phyloP scores from a whole-genome alignment of 1,139 yeast species.

The Meyerozyma sp. region DNA sequence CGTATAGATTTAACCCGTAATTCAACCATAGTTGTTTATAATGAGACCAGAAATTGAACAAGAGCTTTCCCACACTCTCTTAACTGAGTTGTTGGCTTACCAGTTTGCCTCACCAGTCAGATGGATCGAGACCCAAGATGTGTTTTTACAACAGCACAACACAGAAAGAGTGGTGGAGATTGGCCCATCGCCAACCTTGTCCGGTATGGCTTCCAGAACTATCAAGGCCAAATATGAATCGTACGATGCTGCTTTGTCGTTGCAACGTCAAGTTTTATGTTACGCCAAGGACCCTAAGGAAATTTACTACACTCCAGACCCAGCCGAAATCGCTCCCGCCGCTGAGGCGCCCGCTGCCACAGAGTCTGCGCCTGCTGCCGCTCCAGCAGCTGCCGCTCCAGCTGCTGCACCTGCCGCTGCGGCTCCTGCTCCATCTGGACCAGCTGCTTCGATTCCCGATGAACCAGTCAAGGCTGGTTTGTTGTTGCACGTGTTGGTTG shows the following conservation, averaged over 20 bases:
- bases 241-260: conserved; percentile 93
- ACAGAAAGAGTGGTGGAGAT: conserved; percentile 97
- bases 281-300: conserved; percentile 95
- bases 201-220: conserved; percentile 98
- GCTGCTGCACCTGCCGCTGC: conserved; percentile 51
- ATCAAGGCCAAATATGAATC: conserved; percentile 94
- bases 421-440: conserved; percentile 60
- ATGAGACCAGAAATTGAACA: conserved; percentile 99
- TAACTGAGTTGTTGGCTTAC: conserved; percentile 94
- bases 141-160: conserved; percentile 85
- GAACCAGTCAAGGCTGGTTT: conserved; percentile 84
- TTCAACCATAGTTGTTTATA: conserved; percentile 2
- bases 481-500: conserved; percentile 83
- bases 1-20: not conserved
- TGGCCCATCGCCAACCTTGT: conserved; percentile 97
- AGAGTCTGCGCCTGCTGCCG: conserved; percentile 21
- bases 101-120: conserved; percentile 99
- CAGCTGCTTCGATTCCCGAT: conserved; percentile 81
- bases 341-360: conserved; percentile 24
- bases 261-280: conserved; percentile 94
- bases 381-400: conserved; percentile 30
- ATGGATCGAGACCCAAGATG: conserved; percentile 99
- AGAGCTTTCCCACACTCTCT: conserved; percentile 89
- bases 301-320: conserved; percentile 92
- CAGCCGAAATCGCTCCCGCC: conserved; percentile 52